A percentile compares a stretch with the other conserved stretches of the same genome.
These are phyloP conservation scores for Spergularia azorica DNA, from an alignment of 179 eudicot genomes.

Conservation along the genomic window DNA sequence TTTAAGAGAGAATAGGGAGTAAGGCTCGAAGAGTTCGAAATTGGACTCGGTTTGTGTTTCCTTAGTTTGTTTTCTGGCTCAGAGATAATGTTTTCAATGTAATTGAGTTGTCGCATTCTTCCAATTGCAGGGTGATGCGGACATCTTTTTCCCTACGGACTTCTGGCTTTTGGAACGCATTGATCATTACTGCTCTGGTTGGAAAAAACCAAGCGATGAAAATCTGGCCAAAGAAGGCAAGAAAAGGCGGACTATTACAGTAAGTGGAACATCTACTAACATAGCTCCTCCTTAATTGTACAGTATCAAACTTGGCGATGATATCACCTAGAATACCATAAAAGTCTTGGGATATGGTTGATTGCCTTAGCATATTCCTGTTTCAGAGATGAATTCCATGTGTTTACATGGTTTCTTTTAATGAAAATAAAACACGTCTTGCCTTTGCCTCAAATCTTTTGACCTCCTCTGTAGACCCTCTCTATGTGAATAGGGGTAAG, in stretches of 20 bases:
- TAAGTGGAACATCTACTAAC: conserved; percentile 32
- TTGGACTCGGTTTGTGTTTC: no score
- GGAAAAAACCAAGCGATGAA: conserved; percentile 50
- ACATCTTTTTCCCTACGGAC: conserved; percentile 96
- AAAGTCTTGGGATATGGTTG: neutral
- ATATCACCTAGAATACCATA: neutral
- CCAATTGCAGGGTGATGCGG: conserved; percentile 84
- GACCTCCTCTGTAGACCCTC: no score
- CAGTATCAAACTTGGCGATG: neutral
- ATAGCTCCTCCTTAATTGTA: neutral
- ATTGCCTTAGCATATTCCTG: neutral
- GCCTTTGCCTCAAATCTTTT: no score
- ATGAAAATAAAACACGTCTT: no score
- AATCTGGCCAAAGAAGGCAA: conserved; percentile 65
- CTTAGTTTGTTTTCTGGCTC: neutral
- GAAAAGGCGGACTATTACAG: conserved; percentile 77
- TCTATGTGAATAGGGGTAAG: no score
- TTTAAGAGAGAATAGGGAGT: no score
- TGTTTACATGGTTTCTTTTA: neutral
- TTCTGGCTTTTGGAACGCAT: conserved; percentile 87
- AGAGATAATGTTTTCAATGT: neutral
- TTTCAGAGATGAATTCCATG: neutral
- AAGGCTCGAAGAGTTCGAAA: no score
- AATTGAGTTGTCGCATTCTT: neutral
- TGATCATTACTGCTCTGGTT: conserved; percentile 86